Conservation (phyloP, 2,329 filamentous ascomycete species). For the Drechslerella coelobrocha region DNA sequence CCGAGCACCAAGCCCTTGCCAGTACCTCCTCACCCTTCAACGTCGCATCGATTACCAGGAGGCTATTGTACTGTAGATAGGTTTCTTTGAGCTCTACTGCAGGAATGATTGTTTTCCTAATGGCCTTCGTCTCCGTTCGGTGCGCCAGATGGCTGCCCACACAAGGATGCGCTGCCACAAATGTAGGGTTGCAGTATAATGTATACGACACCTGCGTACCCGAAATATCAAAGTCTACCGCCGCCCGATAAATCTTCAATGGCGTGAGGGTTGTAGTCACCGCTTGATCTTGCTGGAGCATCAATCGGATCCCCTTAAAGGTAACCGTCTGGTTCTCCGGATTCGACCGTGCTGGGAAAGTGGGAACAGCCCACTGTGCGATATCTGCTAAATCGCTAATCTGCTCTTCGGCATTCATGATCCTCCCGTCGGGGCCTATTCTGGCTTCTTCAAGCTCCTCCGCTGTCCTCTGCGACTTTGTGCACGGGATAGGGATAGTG, state of each 20-base stretch:
- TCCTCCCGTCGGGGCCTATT: conserved; percentile 35
- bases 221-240: conserved; percentile 47
- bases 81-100: conserved; percentile 45
- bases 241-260: conserved; percentile 44
- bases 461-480: conserved; percentile 44
- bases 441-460: conserved; percentile 44
- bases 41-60: conserved; percentile 49
- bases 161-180: conserved; percentile 49
- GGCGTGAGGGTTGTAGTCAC: conserved; percentile 33
- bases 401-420: conserved; percentile 47
- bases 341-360: conserved; percentile 32
- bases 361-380: conserved; percentile 36
- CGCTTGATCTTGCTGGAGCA: conserved; percentile 46
- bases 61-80: conserved; percentile 42
- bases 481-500: conserved; percentile 42
- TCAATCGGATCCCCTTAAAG: conserved; percentile 33
- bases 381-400: conserved; percentile 49
- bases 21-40: conserved; percentile 45
- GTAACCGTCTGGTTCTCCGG: conserved; percentile 30
- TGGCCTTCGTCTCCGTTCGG: conserved; percentile 44
- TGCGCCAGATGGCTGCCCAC: conserved; percentile 43
- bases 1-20: conserved; percentile 49
- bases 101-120: conserved; percentile 46
- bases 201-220: conserved; percentile 41
- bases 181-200: conserved; percentile 49